Percentiles rank a stretch among this genome's conserved stretches.
These are phyloP conservation scores for Trichoderma cornu-damae DNA, from an alignment of 2,329 filamentous ascomycete species.

Conservation along the genomic window DNA sequence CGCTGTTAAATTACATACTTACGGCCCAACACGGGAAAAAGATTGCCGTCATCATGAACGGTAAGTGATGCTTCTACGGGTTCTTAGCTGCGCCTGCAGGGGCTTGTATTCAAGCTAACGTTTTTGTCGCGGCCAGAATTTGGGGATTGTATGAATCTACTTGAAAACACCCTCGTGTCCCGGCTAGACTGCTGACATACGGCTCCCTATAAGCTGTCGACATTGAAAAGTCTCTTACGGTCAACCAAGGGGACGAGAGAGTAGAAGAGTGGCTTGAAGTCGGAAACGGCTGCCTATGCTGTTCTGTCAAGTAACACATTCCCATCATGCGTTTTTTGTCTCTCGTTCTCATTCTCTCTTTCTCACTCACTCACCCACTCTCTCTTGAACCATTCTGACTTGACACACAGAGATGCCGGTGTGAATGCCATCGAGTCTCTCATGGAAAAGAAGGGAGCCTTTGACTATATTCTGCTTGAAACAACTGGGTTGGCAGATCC, in stretches of 20 bases:
- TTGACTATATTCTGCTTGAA: conserved; percentile 96
- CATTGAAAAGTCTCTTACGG: conserved; percentile 91
- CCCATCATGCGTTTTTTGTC: background rate
- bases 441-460: conserved; percentile 88
- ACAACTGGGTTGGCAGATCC: conserved; percentile 94
- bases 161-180: background rate
- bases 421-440: conserved; percentile 93
- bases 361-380: too few relatives aligned
- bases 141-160: conserved; percentile 62
- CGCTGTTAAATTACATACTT: conserved; percentile 90
- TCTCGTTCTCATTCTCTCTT: too few relatives aligned
- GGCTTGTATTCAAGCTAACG: background rate
- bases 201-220: conserved; percentile 61
- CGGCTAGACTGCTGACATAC: background rate
- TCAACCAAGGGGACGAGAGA: conserved; percentile 76
- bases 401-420: conserved; percentile 66
- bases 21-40: conserved; percentile 95
- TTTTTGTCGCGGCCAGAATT: conserved; percentile 54
- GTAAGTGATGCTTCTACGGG: conserved; percentile 32
- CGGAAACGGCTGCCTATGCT: conserved; percentile 95
- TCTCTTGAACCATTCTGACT: background rate
- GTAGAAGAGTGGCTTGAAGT: conserved; percentile 95
- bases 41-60: conserved; percentile 96
- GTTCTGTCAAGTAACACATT: conserved; percentile 76
- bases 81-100: background rate